These are phyloP conservation scores for Mentha longifolia DNA, from an alignment of 257 asterid species.

Conservation along the genomic window DNA sequence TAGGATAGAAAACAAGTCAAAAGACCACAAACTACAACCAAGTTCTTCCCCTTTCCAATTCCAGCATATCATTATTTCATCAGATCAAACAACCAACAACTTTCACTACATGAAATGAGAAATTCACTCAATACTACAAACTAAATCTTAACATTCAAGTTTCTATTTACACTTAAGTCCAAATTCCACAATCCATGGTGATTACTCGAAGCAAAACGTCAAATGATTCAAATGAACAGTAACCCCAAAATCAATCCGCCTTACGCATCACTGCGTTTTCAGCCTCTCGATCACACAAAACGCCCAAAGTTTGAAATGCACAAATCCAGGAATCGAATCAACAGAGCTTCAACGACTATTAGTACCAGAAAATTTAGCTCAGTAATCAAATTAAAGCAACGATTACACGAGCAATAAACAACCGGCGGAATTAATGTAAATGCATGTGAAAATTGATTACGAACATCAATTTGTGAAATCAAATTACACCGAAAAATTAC, in stretches of 20 bases:
- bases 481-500: background rate
- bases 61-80: slow-evolving; percentile 5
- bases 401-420: slow-evolving; percentile 19
- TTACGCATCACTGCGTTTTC: slow-evolving; percentile 3
- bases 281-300: slow-evolving; percentile 16
- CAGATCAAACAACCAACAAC: slow-evolving; percentile 3
- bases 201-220: slow-evolving; percentile 9
- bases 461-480: slow-evolving; percentile 24
- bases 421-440: slow-evolving; percentile 28
- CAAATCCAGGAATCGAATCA: slow-evolving; percentile 17
- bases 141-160: background rate
- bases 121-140: slow-evolving; percentile 10
- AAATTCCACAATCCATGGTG: slow-evolving; percentile 23
- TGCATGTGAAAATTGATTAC: slow-evolving; percentile 6
- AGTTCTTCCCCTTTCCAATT: background rate
- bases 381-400: slow-evolving; percentile 13
- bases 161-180: slow-evolving; percentile 3
- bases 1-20: background rate
- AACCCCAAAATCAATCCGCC: slow-evolving; percentile 5
- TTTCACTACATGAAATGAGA: slow-evolving; percentile 4
- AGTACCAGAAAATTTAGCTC: slow-evolving; percentile 21
- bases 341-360: background rate
- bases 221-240: slow-evolving; percentile 28
- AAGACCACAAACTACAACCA: slow-evolving; percentile 1
- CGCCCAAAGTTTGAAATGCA: slow-evolving; percentile 9